These are phyloP conservation scores for Buddleja alternifolia DNA, from an alignment of 257 asterid species.

Conservation along the genomic window DNA sequence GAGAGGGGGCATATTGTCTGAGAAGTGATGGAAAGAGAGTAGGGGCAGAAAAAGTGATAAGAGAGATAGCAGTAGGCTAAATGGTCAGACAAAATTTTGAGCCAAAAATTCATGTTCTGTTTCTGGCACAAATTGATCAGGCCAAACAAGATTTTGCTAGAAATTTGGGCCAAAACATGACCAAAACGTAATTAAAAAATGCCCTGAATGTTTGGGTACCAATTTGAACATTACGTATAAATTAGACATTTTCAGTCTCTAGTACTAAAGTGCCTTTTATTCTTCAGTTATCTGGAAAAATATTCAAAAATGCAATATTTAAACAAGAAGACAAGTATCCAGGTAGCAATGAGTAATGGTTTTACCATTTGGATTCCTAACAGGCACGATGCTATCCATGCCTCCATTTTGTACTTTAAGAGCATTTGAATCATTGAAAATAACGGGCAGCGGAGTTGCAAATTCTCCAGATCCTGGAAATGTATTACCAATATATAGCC, in stretches of 20 bases:
- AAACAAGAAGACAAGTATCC: background rate
- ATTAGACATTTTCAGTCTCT: background rate
- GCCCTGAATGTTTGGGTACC: background rate
- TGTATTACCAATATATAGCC: constrained; percentile 8
- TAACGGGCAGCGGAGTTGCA: constrained; percentile 30
- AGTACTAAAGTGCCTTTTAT: constrained; percentile 1
- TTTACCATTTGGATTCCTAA: constrained; percentile 44
- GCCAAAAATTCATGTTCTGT: too few species aligned
- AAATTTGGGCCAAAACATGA: too few species aligned
- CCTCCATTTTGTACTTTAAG: constrained; percentile 25
- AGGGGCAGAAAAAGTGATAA: too few species aligned
- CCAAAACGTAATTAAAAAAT: too few species aligned
- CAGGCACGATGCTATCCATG: constrained; percentile 32
- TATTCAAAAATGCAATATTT: background rate
- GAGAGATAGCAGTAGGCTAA: too few species aligned
- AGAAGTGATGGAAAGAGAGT: too few species aligned
- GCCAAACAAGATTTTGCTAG: too few species aligned
- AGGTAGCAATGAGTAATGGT: constrained; percentile 16
- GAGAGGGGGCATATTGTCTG: too few species aligned
- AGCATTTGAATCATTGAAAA: constrained; percentile 31
- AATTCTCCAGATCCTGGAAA: constrained; percentile 42
- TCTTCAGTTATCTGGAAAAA: background rate
- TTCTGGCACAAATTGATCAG: too few species aligned
- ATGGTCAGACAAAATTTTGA: too few species aligned
- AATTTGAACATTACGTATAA: background rate